Conservation (phyloP, 2,329 filamentous ascomycete species). For the Diplodia intermedia region DNA sequence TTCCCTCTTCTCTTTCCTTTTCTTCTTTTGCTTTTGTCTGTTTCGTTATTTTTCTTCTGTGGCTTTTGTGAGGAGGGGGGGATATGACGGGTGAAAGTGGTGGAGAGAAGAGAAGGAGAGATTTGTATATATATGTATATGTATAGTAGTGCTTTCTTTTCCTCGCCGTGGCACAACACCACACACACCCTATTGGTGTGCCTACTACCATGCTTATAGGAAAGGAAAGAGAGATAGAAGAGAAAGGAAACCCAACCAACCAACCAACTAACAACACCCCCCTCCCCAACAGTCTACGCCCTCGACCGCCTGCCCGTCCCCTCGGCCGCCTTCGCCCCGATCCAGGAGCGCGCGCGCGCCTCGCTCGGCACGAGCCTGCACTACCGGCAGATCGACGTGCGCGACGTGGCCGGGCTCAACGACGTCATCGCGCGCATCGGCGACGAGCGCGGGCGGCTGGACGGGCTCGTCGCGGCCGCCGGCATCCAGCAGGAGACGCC, state of each 20-base stretch:
- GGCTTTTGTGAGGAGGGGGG: too few relatives aligned
- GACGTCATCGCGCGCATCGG: slow-evolving; percentile 72
- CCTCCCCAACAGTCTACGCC: slow-evolving; percentile 62
- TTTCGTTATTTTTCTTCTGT: too few relatives aligned
- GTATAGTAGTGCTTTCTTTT: too few relatives aligned
- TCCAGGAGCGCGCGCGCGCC: slow-evolving; percentile 66
- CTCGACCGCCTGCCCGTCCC: slow-evolving; percentile 68
- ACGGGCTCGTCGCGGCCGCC: slow-evolving; percentile 78
- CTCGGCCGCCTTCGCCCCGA: slow-evolving; percentile 66
- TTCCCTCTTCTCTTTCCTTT: background rate
- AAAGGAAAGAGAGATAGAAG: too few relatives aligned
- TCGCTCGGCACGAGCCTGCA: slow-evolving; percentile 72
- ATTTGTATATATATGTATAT: too few relatives aligned
- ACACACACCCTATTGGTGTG: too few relatives aligned
- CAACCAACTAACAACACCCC: background rate
- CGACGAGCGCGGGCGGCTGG: slow-evolving; percentile 72
- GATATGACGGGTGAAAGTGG: too few relatives aligned
- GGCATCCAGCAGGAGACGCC: slow-evolving; percentile 84
- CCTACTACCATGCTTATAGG: too few relatives aligned
- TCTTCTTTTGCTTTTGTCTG: too few relatives aligned
- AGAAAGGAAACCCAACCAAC: too few relatives aligned
- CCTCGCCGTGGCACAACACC: too few relatives aligned
- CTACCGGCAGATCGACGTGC: slow-evolving; percentile 82
- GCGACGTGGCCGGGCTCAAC: slow-evolving; percentile 72
- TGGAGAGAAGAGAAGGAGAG: too few relatives aligned